Conservation (phyloP, 768 basidiomycete genomes). For the Rhodotorula graminis region DNA sequence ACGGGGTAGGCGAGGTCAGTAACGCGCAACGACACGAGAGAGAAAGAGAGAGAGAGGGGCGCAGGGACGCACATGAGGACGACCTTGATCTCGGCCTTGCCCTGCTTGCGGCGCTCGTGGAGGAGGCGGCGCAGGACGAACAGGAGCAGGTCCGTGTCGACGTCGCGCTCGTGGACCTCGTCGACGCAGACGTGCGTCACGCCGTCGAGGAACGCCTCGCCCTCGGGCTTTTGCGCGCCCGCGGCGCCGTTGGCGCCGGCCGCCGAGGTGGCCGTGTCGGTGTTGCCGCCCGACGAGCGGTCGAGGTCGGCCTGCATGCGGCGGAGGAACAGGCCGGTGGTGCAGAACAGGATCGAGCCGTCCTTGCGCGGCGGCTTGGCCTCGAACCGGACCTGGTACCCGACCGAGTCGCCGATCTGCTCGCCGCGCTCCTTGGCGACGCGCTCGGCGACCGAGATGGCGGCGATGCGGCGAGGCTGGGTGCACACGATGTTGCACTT, state of each 20-base stretch:
- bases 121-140: constrained; percentile 81
- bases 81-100: constrained; percentile 68
- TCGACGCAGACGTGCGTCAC: constrained; percentile 89
- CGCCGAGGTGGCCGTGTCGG: too few relatives aligned
- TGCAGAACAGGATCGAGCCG: constrained; percentile 87
- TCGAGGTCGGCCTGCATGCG: constrained; percentile 66
- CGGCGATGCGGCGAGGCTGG: constrained; percentile 84
- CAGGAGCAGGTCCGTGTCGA: constrained; percentile 83
- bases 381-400: constrained; percentile 91
- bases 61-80: constrained; percentile 89
- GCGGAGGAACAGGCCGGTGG: constrained; percentile 83
- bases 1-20: constrained; percentile 21
- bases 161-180: constrained; percentile 92
- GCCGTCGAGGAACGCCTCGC: constrained; percentile 56
- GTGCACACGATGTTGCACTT: constrained; percentile 86
- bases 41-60: constrained; percentile 43
- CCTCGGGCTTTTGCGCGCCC: constrained; percentile 9
- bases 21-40: neutral
- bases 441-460: constrained; percentile 83
- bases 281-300: constrained; percentile 47
- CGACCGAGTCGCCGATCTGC: constrained; percentile 63
- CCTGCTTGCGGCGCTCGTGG: constrained; percentile 64
- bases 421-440: constrained; percentile 85
- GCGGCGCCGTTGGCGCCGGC: constrained; percentile 9
- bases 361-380: constrained; percentile 68